phyloP scores from a whole-genome alignment of 169 alveolate genomes.

The Fabrea salina region DNA sequence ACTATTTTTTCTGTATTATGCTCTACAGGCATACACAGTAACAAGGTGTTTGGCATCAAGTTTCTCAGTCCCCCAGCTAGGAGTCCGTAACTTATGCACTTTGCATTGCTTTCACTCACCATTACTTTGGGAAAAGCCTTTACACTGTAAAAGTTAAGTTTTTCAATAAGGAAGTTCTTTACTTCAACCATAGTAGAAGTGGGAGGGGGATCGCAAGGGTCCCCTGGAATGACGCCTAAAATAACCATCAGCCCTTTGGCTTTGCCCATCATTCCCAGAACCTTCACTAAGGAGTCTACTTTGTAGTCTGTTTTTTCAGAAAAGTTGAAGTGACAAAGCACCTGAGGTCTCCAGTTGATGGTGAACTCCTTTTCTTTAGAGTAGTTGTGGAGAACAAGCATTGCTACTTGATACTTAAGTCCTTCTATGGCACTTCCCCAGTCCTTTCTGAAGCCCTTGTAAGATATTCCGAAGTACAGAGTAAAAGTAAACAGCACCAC shows the following conservation, averaged over 20 bases:
- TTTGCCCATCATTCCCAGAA: background rate
- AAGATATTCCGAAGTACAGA: constrained; percentile 1
- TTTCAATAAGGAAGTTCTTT: background rate
- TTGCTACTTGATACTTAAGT: constrained; percentile 39
- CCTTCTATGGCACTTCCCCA: constrained; percentile 55
- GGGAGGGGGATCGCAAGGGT: background rate
- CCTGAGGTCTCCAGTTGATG: background rate
- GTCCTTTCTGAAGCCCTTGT: constrained; percentile 7
- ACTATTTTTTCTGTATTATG: background rate
- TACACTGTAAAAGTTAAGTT: background rate
- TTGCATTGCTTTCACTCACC: background rate
- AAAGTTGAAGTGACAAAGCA: background rate
- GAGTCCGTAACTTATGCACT: constrained; percentile 20
- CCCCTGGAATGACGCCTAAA: background rate
- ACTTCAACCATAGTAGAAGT: background rate
- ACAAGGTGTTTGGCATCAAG: constrained; percentile 41
- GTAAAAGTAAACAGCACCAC: background rate
- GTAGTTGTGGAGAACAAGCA: constrained; percentile 31
- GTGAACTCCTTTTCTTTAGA: background rate
- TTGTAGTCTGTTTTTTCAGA: too few species aligned
- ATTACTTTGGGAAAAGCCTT: background rate
- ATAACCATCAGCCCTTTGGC: background rate
- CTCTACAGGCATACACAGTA: constrained; percentile 37
- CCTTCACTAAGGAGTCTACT: background rate
- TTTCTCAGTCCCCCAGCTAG: constrained; percentile 47